Conservation (phyloP, 495 filamentous ascomycete genomes). For the Evernia prunastri region DNA sequence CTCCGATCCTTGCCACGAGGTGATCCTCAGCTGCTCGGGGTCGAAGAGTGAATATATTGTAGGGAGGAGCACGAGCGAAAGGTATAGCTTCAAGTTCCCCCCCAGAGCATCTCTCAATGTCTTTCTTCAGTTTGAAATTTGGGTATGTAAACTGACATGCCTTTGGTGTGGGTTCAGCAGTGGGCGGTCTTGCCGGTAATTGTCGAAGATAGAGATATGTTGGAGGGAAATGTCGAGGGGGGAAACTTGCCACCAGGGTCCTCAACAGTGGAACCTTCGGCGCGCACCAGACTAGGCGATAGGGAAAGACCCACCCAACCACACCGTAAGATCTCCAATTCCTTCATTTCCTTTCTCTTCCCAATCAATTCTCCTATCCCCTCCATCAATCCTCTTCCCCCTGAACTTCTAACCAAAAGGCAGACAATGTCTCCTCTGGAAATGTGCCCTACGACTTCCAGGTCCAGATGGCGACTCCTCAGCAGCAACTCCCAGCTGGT, state of each 20-base stretch:
- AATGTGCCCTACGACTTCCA: constrained; percentile 23
- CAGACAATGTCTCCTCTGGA: constrained; percentile 8
- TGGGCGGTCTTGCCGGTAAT: constrained; percentile 39
- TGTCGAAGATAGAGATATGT: constrained; percentile 37
- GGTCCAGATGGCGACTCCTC: constrained; percentile 17
- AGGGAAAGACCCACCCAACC: constrained; percentile 21
- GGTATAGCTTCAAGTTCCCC: constrained; percentile 16
- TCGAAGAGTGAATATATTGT: constrained; percentile 12
- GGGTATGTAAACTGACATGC: constrained; percentile 32
- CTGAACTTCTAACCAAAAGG: not conserved
- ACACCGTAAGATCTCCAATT: constrained; percentile 1
- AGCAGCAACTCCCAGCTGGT: constrained; percentile 25
- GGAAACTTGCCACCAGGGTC: constrained; percentile 23
- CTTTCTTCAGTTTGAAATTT: not conserved
- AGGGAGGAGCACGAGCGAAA: constrained; percentile 17
- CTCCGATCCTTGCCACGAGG: constrained; percentile 25
- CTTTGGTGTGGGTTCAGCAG: constrained; percentile 40
- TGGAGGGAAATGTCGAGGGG: constrained; percentile 26
- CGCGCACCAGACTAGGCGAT: constrained; percentile 17
- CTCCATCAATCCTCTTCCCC: not conserved
- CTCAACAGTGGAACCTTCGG: constrained; percentile 15
- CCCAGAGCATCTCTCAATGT: not conserved
- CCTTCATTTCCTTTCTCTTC: not conserved
- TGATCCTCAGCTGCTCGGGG: constrained; percentile 5
- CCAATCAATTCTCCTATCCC: not conserved